Evolutionary conservation across 306 rosid genomes (phyloP).

Genomic region (Quercus berberidifolia): DNA sequence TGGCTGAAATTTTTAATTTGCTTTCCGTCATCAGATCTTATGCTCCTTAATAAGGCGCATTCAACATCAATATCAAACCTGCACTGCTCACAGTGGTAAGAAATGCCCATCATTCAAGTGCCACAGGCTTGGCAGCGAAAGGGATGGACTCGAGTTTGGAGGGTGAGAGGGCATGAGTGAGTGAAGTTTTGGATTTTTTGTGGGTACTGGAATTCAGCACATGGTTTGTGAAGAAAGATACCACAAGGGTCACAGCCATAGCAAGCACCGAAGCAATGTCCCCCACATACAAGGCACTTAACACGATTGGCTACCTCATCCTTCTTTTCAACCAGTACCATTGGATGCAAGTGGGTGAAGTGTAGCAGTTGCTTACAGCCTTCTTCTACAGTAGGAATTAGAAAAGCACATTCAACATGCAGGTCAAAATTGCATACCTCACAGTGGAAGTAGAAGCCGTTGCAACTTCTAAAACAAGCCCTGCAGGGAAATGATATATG

Average conservation of each 20-base stretch:
- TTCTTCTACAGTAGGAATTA: not conserved
- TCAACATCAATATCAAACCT: not conserved
- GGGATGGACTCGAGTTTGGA: not conserved
- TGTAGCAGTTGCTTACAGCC: not conserved
- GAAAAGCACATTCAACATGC: not conserved
- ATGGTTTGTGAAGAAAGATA: not conserved
- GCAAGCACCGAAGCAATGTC: not conserved
- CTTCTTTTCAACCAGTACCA: not conserved
- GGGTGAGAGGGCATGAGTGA: not conserved
- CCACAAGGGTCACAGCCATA: not conserved
- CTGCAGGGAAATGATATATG: not conserved
- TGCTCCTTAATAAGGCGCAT: not conserved
- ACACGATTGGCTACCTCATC: not conserved
- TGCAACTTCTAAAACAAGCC: not conserved
- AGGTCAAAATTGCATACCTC: not conserved
- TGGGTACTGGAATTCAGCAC: not conserved
- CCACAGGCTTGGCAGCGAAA: not conserved
- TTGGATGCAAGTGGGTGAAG: not conserved
- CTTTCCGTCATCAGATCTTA: not conserved
- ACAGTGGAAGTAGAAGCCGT: not conserved
- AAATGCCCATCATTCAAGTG: not conserved
- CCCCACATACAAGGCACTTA: not conserved
- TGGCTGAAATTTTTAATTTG: not conserved
- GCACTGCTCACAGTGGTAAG: not conserved
- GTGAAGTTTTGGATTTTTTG: not conserved